Percentiles rank a stretch among this genome's conserved stretches.
phyloP scores from a whole-genome alignment of 768 basidiomycete genomes.

The Mycena albidolilacea region DNA sequence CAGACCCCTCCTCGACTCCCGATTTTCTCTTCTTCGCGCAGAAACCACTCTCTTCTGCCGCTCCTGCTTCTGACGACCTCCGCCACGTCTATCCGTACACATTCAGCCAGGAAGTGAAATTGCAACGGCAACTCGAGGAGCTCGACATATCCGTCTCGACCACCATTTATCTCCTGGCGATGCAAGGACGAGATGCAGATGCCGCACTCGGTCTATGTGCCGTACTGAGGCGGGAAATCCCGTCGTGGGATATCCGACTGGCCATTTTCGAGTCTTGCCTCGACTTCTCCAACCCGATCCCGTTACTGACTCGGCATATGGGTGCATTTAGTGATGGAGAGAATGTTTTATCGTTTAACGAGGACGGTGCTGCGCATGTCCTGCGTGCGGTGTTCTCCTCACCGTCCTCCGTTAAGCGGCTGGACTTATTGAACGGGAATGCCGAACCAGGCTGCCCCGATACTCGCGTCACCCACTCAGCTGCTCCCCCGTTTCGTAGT shows the following conservation, averaged over 20 bases:
- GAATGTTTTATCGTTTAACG: constrained; percentile 15
- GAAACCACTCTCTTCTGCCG: constrained; percentile 12
- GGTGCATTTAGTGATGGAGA: constrained; percentile 1
- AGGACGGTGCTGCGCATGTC: constrained; percentile 5
- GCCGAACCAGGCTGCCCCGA: constrained; percentile 2
- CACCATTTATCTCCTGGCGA: constrained; percentile 20
- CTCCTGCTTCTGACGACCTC: constrained; percentile 4
- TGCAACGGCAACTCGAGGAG: constrained; percentile 14
- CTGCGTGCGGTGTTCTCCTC: constrained; percentile 21
- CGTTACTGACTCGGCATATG: constrained; percentile 9
- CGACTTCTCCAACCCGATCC: constrained; percentile 15
- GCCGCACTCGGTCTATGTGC: constrained; percentile 27
- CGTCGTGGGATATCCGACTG: constrained; percentile 20
- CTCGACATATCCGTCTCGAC: constrained; percentile 2
- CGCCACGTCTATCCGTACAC: constrained; percentile 12
- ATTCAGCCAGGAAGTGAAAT: constrained; percentile 20
- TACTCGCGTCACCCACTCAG: neutral
- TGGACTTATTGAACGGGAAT: constrained; percentile 6
- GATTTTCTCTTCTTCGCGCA: constrained; percentile 23
- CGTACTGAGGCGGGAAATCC: constrained; percentile 11
- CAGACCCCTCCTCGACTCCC: constrained; percentile 7
- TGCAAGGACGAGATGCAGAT: constrained; percentile 28
- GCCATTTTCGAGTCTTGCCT: constrained; percentile 18
- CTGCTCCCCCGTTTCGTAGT: constrained; percentile 26
- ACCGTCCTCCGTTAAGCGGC: constrained; percentile 14